phyloP scores from a whole-genome alignment of 345 rosid genomes.

The Lumnitzera racemosa region DNA sequence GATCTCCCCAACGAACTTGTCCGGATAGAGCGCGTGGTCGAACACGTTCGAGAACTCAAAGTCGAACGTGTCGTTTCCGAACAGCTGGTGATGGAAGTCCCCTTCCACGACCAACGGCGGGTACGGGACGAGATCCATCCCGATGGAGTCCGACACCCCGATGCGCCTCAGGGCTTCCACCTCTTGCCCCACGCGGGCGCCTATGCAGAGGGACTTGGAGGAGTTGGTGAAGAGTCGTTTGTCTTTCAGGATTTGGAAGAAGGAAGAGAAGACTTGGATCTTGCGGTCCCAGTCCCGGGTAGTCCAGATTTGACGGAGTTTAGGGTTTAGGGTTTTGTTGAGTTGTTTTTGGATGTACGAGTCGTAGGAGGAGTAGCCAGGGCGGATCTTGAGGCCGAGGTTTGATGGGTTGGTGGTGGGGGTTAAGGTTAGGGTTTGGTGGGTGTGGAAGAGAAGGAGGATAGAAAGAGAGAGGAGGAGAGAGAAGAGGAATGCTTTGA shows the following conservation, averaged over 20 bases:
- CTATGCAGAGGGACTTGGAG: conserved; percentile 68
- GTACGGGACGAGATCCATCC: conserved; percentile 78
- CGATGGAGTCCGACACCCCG: conserved; percentile 65
- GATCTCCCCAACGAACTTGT: conserved; percentile 65
- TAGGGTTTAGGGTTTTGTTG: conserved; percentile 85
- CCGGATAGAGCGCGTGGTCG: conserved; percentile 81
- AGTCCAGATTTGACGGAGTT: conserved; percentile 62
- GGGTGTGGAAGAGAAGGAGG: conserved; percentile 11
- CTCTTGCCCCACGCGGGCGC: conserved; percentile 91
- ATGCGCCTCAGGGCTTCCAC: conserved; percentile 63
- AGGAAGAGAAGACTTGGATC: conserved; percentile 54
- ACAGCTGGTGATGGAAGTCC: conserved; percentile 80
- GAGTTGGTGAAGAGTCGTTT: conserved; percentile 34
- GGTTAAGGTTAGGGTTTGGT: conserved; percentile 13
- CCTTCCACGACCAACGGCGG: conserved; percentile 76
- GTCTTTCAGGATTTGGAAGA: conserved; percentile 37
- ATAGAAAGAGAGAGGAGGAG: conserved; percentile 18
- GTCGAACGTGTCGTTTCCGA: conserved; percentile 54
- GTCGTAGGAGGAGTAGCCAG: conserved; percentile 68
- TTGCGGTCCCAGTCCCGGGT: conserved; percentile 93
- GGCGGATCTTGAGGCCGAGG: conserved; percentile 53
- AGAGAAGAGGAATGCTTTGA: conserved; percentile 31
- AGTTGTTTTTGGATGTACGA: conserved; percentile 89
- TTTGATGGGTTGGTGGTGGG: conserved; percentile 6
- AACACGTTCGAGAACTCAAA: conserved; percentile 94